Base-by-base conservation (phyloP, 257 asterid species). In the Eustoma russellianum region DNA sequence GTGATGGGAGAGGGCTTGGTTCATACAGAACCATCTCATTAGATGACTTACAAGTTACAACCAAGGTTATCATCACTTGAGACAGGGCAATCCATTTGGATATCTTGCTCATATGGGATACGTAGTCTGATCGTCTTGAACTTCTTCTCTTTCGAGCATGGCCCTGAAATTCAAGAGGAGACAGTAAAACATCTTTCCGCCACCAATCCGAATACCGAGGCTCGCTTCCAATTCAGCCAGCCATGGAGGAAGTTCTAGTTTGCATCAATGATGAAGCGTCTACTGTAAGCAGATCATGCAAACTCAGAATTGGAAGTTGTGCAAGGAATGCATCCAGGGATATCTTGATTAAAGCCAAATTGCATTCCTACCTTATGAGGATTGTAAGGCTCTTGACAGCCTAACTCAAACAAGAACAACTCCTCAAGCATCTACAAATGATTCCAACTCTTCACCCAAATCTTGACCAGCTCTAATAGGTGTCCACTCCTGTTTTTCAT, bases 301-400 rank as follows among this genome's bases (percentile, higher is more conserved):
- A 38, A 3, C 35, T 72, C 55, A 0, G 18, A 38, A 33, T 50
- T 13, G 48, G 14, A 38, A 62, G n/a, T 5, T 1, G 45, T 50
- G 14, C 41, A 55, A 17, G 60, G 33, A 33, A 66, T 33, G 55
- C 11, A 38, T 18, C 53, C 58, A 5, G 73, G 81, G 50, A 71
- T 46, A 45, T 71, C 78, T 55, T 71, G 81, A 49, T 75, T 77
- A 4, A 56, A 41, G 13, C 81, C 75, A 35, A 70, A 61, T 24
- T 75, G 77, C 67, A 64, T 57, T 1, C 77, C 72, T 13, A 70
- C 77, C 24, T 78, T 64, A 48, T 71, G 74, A 5, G 82, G 76
- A 35, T 48, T 67, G 38, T 72, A 69, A 24, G 63, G 50, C 48
- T 76, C 79, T 44, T 59, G 47, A 17, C 82, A 63, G 41, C 68